Percentiles rank a stretch among this genome's conserved stretches.
These are phyloP conservation scores for Trypethelium eluteriae DNA, from an alignment of 495 filamentous ascomycete species.

Conservation along the genomic window DNA sequence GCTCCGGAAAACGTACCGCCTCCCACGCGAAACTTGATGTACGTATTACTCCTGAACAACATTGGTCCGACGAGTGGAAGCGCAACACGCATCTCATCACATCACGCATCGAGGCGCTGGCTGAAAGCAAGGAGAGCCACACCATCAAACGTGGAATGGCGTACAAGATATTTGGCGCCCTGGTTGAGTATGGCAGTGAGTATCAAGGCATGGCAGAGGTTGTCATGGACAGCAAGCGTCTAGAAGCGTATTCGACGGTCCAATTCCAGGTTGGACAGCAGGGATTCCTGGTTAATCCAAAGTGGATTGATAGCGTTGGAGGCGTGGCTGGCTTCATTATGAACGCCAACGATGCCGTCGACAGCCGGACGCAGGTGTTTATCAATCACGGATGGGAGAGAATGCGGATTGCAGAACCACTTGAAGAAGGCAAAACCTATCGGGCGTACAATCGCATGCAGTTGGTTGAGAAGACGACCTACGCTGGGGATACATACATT, in stretches of 20 bases:
- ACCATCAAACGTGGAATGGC: slow-evolving; percentile 14
- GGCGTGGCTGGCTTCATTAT: slow-evolving; percentile 26
- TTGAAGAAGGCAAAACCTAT: slow-evolving; percentile 9
- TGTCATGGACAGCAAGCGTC: slow-evolving; percentile 16
- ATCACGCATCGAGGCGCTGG: slow-evolving; percentile 12
- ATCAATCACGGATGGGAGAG: slow-evolving; percentile 14
- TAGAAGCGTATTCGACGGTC: slow-evolving; percentile 35
- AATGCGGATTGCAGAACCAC: slow-evolving; percentile 8
- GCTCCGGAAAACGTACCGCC: no score
- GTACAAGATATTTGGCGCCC: slow-evolving; percentile 21
- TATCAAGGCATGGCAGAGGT: slow-evolving; percentile 22
- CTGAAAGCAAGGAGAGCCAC: slow-evolving; percentile 9
- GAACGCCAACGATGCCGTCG: slow-evolving; percentile 17
- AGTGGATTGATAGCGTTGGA: slow-evolving; percentile 18
- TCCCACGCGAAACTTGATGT: no score
- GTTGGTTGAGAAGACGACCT: slow-evolving; percentile 10
- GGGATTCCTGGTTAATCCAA: slow-evolving; percentile 19
- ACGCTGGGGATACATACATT: slow-evolving; percentile 16
- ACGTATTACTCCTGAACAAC: slow-evolving; percentile 7
- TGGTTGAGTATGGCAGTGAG: slow-evolving; percentile 19
- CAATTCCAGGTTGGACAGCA: not conserved
- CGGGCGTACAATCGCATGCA: slow-evolving; percentile 13
- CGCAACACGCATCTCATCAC: slow-evolving; percentile 6
- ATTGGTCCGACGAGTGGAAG: slow-evolving; percentile 4
- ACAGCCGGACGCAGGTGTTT: slow-evolving; percentile 13